Base-by-base conservation (phyloP, 106 monocot species). In the Dendrobium catenatum region DNA sequence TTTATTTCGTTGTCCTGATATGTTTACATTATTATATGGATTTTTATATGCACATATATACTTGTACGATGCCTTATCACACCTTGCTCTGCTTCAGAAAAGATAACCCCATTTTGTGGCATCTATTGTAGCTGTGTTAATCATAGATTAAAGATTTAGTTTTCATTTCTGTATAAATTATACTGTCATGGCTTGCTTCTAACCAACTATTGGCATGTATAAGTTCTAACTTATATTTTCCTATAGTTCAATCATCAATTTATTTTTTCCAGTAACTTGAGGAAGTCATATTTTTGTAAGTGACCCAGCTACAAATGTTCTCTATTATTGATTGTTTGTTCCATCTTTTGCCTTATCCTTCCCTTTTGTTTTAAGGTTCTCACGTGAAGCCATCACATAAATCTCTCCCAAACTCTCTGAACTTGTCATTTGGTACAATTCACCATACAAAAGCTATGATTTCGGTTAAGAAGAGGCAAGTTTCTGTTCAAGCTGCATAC, bases 401-500 rank as follows among this genome's bases (percentile, higher is more conserved):
- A 9, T 74, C 44, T 44, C 42, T 74, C 20, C 41, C 41, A 74
- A 42, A 74, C 43, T 4, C 74, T 74, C n/a, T 44, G 19, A 74
- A 44, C 9, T 74, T 43, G 6, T 44, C 41, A 1, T 74, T 44
- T 19, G 74, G 42, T 74, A 74, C n/a, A 42, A 44, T 43, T 74
- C 74, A 74, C 20, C 42, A 44, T 42, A 44, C n/a, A 20, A 42
- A 74, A 74, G 8, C 18, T 6, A n/a, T n/a, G 9, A 44, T 74
- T 74, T 74, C 20, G 19, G 74, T 74, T 20, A 74, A 74, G 9
- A 74, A 44, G 74, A 43, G 74, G 43, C 42, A 44, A n/a, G n/a
- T 74, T 74, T 74, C 74, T 43, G 74, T 44, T 74, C 74, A 43
- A 20, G 74, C 74, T 74, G 5, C 74, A 42, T 74, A 44, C 74